Percentiles rank a stretch among this genome's conserved stretches.
phyloP scores from a whole-genome alignment of 2,329 filamentous ascomycete genomes.

The Aspergillus cejpii region DNA sequence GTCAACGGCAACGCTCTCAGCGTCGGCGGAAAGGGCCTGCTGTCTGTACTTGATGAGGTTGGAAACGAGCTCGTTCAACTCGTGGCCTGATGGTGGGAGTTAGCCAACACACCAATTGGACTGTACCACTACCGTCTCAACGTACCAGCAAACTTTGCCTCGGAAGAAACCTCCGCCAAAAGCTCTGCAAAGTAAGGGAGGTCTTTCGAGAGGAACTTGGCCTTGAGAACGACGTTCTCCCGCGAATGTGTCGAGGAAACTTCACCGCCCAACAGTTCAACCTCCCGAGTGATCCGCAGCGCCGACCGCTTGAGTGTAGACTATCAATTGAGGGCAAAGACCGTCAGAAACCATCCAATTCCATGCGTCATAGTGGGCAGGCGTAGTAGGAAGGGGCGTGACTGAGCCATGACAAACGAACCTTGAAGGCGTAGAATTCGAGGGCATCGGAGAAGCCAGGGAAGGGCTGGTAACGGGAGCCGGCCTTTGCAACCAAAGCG shows the following conservation, averaged over 20 bases:
- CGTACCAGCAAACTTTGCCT: slow-evolving; percentile 74
- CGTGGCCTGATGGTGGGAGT: slow-evolving; percentile 57
- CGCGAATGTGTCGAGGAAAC: slow-evolving; percentile 82
- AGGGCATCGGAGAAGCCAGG: slow-evolving; percentile 86
- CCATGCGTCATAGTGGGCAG: neutral
- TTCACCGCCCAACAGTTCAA: slow-evolving; percentile 89
- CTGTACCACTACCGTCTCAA: slow-evolving; percentile 5
- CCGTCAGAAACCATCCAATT: slow-evolving; percentile 9
- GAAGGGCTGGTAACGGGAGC: slow-evolving; percentile 82
- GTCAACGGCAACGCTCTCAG: slow-evolving; percentile 69
- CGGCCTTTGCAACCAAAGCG: slow-evolving; percentile 86
- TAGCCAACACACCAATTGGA: slow-evolving; percentile 11
- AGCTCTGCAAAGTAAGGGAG: slow-evolving; percentile 97
- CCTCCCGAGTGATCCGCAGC: slow-evolving; percentile 87
- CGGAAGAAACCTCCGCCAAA: slow-evolving; percentile 79
- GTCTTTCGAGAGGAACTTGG: slow-evolving; percentile 91
- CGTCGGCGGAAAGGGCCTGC: slow-evolving; percentile 58
- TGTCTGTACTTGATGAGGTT: slow-evolving; percentile 71
- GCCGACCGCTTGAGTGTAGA: slow-evolving; percentile 77
- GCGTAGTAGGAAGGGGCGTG: slow-evolving; percentile 3
- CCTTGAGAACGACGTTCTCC: slow-evolving; percentile 85
- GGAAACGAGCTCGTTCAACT: slow-evolving; percentile 83
- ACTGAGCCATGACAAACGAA: slow-evolving; percentile 39
- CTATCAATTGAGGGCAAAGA: slow-evolving; percentile 49
- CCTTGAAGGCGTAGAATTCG: slow-evolving; percentile 97